These are phyloP conservation scores for Excoecaria cochinchinensis DNA, from an alignment of 345 rosid species.

Conservation along the genomic window DNA sequence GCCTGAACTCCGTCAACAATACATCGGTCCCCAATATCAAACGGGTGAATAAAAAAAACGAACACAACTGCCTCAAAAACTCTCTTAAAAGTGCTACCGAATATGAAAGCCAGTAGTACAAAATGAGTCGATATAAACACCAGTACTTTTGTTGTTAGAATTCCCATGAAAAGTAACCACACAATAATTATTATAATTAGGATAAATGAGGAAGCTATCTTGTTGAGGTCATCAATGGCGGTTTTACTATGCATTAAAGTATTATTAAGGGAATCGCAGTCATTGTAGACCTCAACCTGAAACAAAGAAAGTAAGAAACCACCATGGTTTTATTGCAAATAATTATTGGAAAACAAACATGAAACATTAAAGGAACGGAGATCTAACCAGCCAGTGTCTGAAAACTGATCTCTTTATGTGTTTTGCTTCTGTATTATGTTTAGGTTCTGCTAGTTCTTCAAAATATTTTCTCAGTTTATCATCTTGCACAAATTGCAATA, in stretches of 20 bases:
- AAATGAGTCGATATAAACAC: conserved; percentile 59
- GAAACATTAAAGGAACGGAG: neutral
- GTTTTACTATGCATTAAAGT: conserved; percentile 57
- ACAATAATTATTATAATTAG: conserved; percentile 35
- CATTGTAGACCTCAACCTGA: conserved; percentile 53
- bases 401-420: conserved; percentile 52
- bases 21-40: conserved; percentile 77
- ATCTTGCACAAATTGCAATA: conserved; percentile 19
- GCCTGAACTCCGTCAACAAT: conserved; percentile 78
- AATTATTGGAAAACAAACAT: too few relatives aligned
- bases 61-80: conserved; percentile 69
- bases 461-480: conserved; percentile 53
- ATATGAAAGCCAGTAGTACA: conserved; percentile 48
- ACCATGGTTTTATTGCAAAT: too few relatives aligned
- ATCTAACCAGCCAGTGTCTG: conserved; percentile 60
- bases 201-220: conserved; percentile 37
- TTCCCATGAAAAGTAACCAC: conserved; percentile 55
- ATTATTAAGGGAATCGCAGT: conserved; percentile 54
- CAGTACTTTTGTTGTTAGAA: conserved; percentile 42
- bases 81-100: conserved; percentile 56
- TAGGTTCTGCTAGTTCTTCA: conserved; percentile 42
- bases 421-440: neutral
- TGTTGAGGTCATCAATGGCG: conserved; percentile 65
- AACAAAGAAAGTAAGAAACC: neutral
- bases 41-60: conserved; percentile 77